Conservation (phyloP, 1,139 yeast species). For the Sporopachydermia cereana region DNA sequence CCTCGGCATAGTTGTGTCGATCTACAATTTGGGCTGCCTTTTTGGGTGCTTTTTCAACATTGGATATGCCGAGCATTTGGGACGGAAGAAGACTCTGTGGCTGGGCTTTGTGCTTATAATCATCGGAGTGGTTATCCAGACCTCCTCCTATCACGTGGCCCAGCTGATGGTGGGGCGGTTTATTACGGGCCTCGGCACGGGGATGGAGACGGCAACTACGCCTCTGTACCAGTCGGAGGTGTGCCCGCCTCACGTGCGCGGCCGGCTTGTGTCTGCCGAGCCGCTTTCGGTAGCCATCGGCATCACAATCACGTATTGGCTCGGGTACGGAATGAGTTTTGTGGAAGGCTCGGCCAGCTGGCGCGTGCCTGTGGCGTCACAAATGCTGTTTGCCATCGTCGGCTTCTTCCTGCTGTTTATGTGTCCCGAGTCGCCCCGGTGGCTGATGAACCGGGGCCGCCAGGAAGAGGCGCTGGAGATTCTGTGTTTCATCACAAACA, state of each 20-base stretch:
- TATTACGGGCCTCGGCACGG: slow-evolving; percentile 45
- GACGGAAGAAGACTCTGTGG: slow-evolving; percentile 55
- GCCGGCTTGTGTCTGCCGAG: slow-evolving; percentile 50
- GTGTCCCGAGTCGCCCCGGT: slow-evolving; percentile 50
- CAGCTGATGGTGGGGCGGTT: slow-evolving; percentile 45
- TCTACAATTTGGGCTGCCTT: slow-evolving; percentile 70
- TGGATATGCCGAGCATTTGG: slow-evolving; percentile 48
- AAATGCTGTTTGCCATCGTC: slow-evolving; percentile 28
- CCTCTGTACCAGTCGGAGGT: slow-evolving; percentile 49
- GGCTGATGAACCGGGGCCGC: slow-evolving; percentile 42
- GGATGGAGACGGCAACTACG: slow-evolving; percentile 51
- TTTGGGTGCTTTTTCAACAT: slow-evolving; percentile 52
- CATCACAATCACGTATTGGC: slow-evolving; percentile 64
- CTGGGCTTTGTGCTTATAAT: slow-evolving; percentile 41
- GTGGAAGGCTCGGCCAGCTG: slow-evolving; percentile 40
- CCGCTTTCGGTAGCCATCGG: slow-evolving; percentile 67
- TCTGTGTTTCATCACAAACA: slow-evolving; percentile 1
- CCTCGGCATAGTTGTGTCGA: slow-evolving; percentile 57
- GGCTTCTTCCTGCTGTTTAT: slow-evolving; percentile 23
- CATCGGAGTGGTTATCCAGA: slow-evolving; percentile 43
- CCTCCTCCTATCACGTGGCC: slow-evolving; percentile 32
- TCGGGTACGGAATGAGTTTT: slow-evolving; percentile 51
- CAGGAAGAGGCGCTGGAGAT: slow-evolving; percentile 35
- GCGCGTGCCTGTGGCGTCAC: slow-evolving; percentile 33
- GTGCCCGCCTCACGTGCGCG: slow-evolving; percentile 46